phyloP scores from a whole-genome alignment of 2,329 filamentous ascomycete species.

The Scedosporium boydii region DNA sequence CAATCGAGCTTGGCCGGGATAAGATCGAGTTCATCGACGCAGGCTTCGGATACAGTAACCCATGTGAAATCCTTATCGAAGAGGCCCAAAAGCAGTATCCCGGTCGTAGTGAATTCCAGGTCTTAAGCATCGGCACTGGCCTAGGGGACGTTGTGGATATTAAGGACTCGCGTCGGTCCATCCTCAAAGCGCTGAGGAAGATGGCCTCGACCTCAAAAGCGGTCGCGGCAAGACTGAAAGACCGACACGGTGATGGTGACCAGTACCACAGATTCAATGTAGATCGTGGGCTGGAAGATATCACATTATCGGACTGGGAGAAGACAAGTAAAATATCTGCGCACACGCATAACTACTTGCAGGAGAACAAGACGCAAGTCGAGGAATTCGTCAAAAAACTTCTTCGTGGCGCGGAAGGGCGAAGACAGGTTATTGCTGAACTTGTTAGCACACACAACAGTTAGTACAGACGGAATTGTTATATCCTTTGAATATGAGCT shows the following conservation, averaged over 20 bases:
- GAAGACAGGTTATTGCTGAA: background rate
- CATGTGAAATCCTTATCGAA: constrained; percentile 18
- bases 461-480: background rate
- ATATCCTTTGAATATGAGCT: background rate
- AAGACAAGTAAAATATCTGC: constrained; percentile 14
- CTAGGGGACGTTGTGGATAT: constrained; percentile 13
- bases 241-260: constrained; percentile 10
- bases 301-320: constrained; percentile 17
- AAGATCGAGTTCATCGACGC: constrained; percentile 20
- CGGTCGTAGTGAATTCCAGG: constrained; percentile 4
- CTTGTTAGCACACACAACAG: background rate
- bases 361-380: constrained; percentile 6
- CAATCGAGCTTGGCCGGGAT: constrained; percentile 17
- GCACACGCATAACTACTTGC: constrained; percentile 14
- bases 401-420: background rate
- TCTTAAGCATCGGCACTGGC: constrained; percentile 19
- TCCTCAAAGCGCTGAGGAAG: constrained; percentile 13
- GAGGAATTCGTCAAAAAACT: background rate
- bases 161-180: constrained; percentile 8
- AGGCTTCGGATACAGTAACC: constrained; percentile 21
- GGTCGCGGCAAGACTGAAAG: constrained; percentile 7
- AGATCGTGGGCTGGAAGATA: constrained; percentile 16
- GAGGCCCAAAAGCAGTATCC: constrained; percentile 17
- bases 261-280: constrained; percentile 19
- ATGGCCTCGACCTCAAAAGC: constrained; percentile 14